A percentile compares a stretch with the other conserved stretches of the same genome.
Evolutionary conservation across 2,329 filamentous ascomycete species (phyloP).

Genomic region (Diplodia sapinea): DNA sequence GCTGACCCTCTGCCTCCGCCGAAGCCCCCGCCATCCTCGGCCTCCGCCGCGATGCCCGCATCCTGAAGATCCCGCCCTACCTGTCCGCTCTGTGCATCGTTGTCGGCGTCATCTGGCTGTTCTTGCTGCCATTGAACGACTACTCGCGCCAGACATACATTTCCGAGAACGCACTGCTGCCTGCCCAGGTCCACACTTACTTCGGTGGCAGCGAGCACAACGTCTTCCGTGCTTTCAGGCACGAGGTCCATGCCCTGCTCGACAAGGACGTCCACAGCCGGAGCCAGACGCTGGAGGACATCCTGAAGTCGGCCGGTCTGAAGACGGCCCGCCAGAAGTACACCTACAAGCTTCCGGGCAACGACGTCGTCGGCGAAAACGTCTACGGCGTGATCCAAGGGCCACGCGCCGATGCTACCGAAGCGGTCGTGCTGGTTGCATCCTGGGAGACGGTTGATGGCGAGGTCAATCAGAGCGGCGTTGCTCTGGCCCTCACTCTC

Average conservation of each 20-base stretch:
- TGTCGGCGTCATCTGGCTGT: conserved; percentile 85
- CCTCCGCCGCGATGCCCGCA: conserved; percentile 78
- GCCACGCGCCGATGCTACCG: conserved; percentile 92
- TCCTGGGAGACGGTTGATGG: conserved; percentile 84
- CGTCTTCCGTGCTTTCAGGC: conserved; percentile 86
- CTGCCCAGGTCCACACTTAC: conserved; percentile 96
- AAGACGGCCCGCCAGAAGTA: conserved; percentile 90
- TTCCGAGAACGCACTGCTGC: conserved; percentile 93
- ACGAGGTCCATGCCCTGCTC: conserved; percentile 74
- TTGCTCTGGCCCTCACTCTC: conserved; percentile 83
- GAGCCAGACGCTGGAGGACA: conserved; percentile 74
- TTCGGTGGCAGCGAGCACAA: conserved; percentile 96
- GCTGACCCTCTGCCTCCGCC: conserved; percentile 34
- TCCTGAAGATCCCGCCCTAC: conserved; percentile 85
- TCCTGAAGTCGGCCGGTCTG: conserved; percentile 78
- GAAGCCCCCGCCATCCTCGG: conserved; percentile 63
- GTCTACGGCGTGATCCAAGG: conserved; percentile 92
- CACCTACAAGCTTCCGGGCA: conserved; percentile 79
- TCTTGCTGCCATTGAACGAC: conserved; percentile 85
- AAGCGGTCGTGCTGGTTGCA: conserved; percentile 91
- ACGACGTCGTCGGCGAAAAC: conserved; percentile 80
- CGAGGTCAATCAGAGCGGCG: conserved; percentile 81
- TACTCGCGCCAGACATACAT: conserved; percentile 95
- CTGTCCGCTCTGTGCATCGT: conserved; percentile 83
- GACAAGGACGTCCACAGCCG: conserved; percentile 48